A percentile compares a stretch with the other conserved stretches of the same genome.
These are phyloP conservation scores for Ganoderma boninense DNA, from an alignment of 1,284 basidiomycete species.

Conservation along the genomic window DNA sequence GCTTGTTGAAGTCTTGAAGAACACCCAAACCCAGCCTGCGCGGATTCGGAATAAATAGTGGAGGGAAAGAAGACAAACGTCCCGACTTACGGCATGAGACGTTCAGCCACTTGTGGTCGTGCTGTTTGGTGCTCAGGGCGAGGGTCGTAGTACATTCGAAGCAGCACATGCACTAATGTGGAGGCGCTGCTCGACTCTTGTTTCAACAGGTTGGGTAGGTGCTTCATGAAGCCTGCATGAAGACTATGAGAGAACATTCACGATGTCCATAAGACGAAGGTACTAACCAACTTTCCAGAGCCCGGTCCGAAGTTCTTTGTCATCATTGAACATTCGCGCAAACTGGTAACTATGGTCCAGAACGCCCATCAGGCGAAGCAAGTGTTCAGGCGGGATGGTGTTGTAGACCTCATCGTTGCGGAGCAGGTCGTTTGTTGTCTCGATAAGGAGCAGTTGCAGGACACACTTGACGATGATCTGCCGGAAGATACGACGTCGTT, in stretches of 20 bases:
- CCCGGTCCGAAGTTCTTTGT: slow-evolving; percentile 95
- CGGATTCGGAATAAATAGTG: slow-evolving; percentile 18
- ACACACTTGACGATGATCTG: slow-evolving; percentile 99
- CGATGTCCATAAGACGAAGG: background rate
- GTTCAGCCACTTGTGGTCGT: slow-evolving; percentile 85
- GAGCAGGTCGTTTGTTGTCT: slow-evolving; percentile 96
- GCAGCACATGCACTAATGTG: slow-evolving; percentile 91
- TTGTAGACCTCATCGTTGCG: slow-evolving; percentile 93
- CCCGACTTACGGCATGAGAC: slow-evolving; percentile 85
- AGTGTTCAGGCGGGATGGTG: slow-evolving; percentile 93
- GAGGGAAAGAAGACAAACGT: background rate
- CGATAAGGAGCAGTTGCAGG: slow-evolving; percentile 94
- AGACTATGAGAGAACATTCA: background rate
- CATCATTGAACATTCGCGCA: slow-evolving; percentile 96
- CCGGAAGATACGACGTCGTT: slow-evolving; percentile 93
- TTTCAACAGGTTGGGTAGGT: slow-evolving; percentile 96
- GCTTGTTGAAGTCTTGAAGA: slow-evolving; percentile 89
- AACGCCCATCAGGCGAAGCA: slow-evolving; percentile 93
- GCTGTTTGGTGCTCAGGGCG: slow-evolving; percentile 86
- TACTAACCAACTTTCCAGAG: slow-evolving; percentile 98
- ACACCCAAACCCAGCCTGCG: slow-evolving; percentile 89
- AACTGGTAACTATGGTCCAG: slow-evolving; percentile 98
- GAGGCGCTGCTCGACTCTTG: slow-evolving; percentile 98
- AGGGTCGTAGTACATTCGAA: slow-evolving; percentile 95
- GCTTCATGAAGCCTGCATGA: slow-evolving; percentile 95